A percentile compares a stretch with the other conserved stretches of the same genome.
These are phyloP conservation scores for Candolleomyces eurysporus DNA, from an alignment of 768 basidiomycete genomes.

Conservation along the genomic window DNA sequence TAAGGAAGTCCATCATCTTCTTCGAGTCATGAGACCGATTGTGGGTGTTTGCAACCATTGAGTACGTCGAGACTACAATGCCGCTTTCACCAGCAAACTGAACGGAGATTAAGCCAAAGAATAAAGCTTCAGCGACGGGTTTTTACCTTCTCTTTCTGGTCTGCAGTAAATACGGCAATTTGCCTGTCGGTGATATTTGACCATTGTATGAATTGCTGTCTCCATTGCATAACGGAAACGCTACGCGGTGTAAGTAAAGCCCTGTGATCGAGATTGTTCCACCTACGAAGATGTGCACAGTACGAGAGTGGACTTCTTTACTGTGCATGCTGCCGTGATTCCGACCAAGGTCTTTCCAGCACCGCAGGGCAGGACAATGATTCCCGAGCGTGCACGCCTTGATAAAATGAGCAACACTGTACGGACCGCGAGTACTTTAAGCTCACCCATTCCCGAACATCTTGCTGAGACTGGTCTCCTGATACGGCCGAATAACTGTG, in stretches of 20 bases:
- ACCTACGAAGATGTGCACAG: constrained; percentile 96
- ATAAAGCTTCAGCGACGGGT: neutral
- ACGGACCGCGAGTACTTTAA: neutral
- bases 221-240: constrained; percentile 98
- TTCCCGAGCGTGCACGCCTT: constrained; percentile 95
- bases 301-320: constrained; percentile 98
- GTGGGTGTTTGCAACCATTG: constrained; percentile 98
- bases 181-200: constrained; percentile 96
- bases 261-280: constrained; percentile 1
- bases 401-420: neutral
- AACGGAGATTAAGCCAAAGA: constrained; percentile 5
- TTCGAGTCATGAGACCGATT: constrained; percentile 99
- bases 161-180: constrained; percentile 96
- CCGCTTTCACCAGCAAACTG: constrained; percentile 97
- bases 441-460: constrained; percentile 98
- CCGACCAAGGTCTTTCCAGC: constrained; percentile 99
- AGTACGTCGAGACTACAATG: constrained; percentile 98
- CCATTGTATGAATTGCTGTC: constrained; percentile 97
- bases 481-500: constrained; percentile 96
- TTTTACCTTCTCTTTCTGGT: constrained; percentile 92
- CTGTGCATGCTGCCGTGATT: constrained; percentile 99
- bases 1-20: constrained; percentile 99
- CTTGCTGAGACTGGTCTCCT: constrained; percentile 97
- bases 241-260: constrained; percentile 32
- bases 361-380: constrained; percentile 97